A percentile compares a stretch with the other conserved stretches of the same genome.
Evolutionary conservation across 2,329 filamentous ascomycete genomes (phyloP).

Genomic region (Claviceps pazoutovae): DNA sequence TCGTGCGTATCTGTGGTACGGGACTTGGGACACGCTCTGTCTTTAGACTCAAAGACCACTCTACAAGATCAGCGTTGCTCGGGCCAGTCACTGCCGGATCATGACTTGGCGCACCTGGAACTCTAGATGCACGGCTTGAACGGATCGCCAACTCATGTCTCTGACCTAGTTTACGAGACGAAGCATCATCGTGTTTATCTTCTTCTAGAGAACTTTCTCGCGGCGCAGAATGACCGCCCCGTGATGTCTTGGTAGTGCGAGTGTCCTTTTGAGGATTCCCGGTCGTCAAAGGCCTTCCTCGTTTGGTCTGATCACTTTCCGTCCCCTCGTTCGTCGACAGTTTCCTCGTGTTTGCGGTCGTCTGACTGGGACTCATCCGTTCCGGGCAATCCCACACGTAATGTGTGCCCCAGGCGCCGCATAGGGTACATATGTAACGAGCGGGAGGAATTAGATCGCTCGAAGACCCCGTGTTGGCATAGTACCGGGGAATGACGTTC

Average conservation of each 20-base stretch:
- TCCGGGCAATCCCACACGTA: conserved; percentile 3
- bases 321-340: background rate
- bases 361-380: background rate
- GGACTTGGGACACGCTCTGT: background rate
- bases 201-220: background rate
- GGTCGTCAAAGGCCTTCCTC: background rate
- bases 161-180: background rate
- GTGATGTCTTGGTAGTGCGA: background rate
- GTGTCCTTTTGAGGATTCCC: background rate
- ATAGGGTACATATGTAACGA: conserved; percentile 4
- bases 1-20: background rate
- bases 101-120: background rate
- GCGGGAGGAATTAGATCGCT: background rate
- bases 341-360: background rate
- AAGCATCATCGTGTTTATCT: background rate
- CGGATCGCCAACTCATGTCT: background rate
- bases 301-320: background rate
- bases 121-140: background rate
- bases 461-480: background rate
- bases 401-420: background rate
- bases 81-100: background rate
- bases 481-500: background rate
- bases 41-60: background rate
- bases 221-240: background rate
- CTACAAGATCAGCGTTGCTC: background rate